Conservation (phyloP, 2,329 filamentous ascomycete species). For the Aspergillaceae sp. region DNA sequence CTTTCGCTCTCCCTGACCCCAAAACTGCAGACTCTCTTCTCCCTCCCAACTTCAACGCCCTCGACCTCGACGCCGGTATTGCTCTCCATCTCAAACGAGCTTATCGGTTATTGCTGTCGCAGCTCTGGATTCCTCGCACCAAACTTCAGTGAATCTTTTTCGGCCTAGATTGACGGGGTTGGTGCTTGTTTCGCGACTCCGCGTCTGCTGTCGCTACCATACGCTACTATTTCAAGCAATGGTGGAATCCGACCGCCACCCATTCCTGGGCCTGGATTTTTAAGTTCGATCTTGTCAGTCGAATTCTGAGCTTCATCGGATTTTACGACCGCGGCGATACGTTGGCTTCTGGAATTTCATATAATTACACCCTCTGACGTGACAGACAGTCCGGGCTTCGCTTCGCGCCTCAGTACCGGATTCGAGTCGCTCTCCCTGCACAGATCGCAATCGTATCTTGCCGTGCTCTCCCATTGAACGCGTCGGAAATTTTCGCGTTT, state of each 20-base stretch:
- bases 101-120: too few relatives aligned
- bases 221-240: not conserved
- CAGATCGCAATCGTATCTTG: not conserved
- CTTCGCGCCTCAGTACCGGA: constrained; percentile 1
- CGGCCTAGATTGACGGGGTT: too few relatives aligned
- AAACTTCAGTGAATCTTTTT: too few relatives aligned
- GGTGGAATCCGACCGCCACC: not conserved
- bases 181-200: not conserved
- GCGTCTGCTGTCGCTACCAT: not conserved
- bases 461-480: not conserved
- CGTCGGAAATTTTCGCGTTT: not conserved
- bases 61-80: too few relatives aligned
- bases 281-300: not conserved
- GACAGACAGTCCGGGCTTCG: not conserved
- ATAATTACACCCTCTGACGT: not conserved
- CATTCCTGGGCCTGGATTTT: not conserved
- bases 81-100: too few relatives aligned
- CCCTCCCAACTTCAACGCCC: too few relatives aligned
- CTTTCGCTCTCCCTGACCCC: too few relatives aligned
- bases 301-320: not conserved
- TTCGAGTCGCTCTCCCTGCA: not conserved
- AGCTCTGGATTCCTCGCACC: too few relatives aligned
- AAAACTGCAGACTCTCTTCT: too few relatives aligned
- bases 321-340: not conserved
- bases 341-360: not conserved